phyloP scores from a whole-genome alignment of 257 asterid genomes.

The Petrea volubilis region DNA sequence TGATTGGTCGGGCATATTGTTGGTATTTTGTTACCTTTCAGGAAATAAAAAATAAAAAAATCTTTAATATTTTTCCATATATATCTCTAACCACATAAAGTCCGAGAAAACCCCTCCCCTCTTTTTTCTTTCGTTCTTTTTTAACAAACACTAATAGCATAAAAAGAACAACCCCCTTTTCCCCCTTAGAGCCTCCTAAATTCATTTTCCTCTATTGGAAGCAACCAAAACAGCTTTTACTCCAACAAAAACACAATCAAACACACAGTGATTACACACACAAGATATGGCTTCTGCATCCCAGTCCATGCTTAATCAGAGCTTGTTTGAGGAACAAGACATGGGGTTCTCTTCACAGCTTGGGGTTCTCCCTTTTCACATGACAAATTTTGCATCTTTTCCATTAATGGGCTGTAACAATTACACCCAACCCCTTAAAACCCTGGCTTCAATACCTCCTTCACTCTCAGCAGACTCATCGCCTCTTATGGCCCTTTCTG shows the following conservation, averaged over 20 bases:
- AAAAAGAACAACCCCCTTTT: neutral
- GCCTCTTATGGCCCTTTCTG: conserved; percentile 30
- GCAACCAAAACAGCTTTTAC: neutral
- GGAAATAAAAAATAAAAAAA: too few species aligned
- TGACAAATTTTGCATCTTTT: conserved; percentile 37
- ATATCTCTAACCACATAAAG: neutral
- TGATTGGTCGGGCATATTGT: conserved; percentile 8
- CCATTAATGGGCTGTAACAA: conserved; percentile 38
- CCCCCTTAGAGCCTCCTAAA: neutral
- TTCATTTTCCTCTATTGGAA: conserved; percentile 16
- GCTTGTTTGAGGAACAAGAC: conserved; percentile 74
- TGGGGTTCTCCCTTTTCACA: conserved; percentile 47
- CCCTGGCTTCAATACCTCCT: conserved; percentile 42
- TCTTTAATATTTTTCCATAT: conserved; percentile 1
- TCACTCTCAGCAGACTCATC: conserved; percentile 29
- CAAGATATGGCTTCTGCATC: conserved; percentile 33
- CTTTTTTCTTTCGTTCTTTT: neutral
- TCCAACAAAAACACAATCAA: neutral
- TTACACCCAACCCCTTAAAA: conserved; percentile 47
- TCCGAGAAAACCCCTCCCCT: conserved; percentile 13
- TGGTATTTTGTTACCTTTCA: conserved; percentile 16
- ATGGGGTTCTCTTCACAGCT: conserved; percentile 54
- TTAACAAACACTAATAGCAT: conserved; percentile 24
- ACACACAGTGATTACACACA: conserved; percentile 6
- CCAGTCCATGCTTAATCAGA: conserved; percentile 53